Evolutionary conservation across 495 filamentous ascomycete species (phyloP).

Genomic region (Neurospora intermedia): DNA sequence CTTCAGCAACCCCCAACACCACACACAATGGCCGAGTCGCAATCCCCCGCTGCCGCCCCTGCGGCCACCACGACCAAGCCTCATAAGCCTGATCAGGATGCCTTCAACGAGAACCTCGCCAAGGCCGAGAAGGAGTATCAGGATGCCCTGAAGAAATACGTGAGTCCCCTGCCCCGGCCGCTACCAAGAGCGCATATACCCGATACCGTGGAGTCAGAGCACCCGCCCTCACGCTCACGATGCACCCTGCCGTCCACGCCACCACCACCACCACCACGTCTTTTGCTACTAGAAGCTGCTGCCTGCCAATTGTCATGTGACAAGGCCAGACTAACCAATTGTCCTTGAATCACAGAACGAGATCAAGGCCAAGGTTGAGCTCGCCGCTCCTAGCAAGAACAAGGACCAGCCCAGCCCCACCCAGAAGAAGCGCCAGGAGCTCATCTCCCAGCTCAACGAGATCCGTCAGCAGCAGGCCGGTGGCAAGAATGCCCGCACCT

Average conservation of each 20-base stretch:
- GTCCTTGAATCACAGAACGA: slow-evolving; percentile 49
- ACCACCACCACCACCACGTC: background rate
- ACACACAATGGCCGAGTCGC: slow-evolving; percentile 31
- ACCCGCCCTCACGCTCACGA: background rate
- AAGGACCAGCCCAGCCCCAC: slow-evolving; percentile 64
- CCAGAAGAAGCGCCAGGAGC: slow-evolving; percentile 69
- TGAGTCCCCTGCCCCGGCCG: slow-evolving; percentile 36
- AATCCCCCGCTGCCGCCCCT: slow-evolving; percentile 36
- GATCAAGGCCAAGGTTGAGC: slow-evolving; percentile 74
- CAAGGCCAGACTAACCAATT: background rate
- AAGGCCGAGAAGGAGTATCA: slow-evolving; percentile 76
- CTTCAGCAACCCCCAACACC: background rate
- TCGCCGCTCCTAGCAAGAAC: slow-evolving; percentile 52
- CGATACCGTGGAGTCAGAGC: background rate
- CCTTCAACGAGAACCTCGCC: slow-evolving; percentile 59
- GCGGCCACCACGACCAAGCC: slow-evolving; percentile 46
- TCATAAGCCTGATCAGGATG: slow-evolving; percentile 59
- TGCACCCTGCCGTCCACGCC: background rate
- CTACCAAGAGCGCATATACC: background rate
- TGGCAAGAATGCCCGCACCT: slow-evolving; percentile 66
- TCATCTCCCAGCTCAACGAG: slow-evolving; percentile 55
- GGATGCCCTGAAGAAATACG: slow-evolving; percentile 61
- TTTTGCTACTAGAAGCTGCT: background rate
- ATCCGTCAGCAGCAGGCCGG: slow-evolving; percentile 75
- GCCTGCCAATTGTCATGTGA: background rate